These are phyloP conservation scores for Cyclotella atomus DNA, from an alignment of 108 stramenopile genomes.

Conservation along the genomic window DNA sequence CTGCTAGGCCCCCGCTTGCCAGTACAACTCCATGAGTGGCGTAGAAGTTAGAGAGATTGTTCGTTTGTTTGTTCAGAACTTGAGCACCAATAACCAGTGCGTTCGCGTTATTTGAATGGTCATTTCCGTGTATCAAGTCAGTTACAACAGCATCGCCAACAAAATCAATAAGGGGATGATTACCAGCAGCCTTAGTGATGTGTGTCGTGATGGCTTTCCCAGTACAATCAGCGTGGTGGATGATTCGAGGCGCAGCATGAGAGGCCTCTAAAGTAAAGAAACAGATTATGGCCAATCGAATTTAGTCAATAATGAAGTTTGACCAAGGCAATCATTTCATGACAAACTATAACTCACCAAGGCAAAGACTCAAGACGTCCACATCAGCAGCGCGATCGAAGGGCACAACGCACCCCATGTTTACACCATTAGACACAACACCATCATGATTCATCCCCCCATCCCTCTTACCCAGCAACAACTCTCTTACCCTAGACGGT, in stretches of 20 bases:
- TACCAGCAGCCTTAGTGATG: constrained; percentile 74
- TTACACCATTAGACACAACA: not conserved
- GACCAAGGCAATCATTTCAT: not conserved
- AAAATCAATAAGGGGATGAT: constrained; percentile 87
- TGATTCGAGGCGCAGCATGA: constrained; percentile 90
- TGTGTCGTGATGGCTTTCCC: constrained; percentile 90
- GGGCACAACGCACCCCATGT: constrained; percentile 43
- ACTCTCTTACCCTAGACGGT: constrained; percentile 79
- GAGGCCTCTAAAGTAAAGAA: constrained; percentile 66
- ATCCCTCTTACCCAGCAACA: constrained; percentile 60
- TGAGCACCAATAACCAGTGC: constrained; percentile 42
- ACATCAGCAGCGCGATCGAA: constrained; percentile 67
- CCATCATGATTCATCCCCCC: constrained; percentile 22
- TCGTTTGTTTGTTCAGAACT: constrained; percentile 36
- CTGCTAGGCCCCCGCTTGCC: constrained; percentile 89
- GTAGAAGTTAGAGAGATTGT: constrained; percentile 15
- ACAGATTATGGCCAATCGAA: constrained; percentile 6
- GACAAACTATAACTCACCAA: constrained; percentile 42
- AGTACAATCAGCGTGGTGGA: constrained; percentile 91
- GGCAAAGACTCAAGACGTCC: constrained; percentile 46
- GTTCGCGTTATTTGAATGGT: not conserved
- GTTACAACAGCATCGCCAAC: constrained; percentile 82
- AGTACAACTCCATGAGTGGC: constrained; percentile 82
- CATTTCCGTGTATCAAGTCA: constrained; percentile 68
- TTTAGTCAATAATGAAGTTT: constrained; percentile 24